phyloP scores from a whole-genome alignment of 768 basidiomycete species.

The Naganishia randhawae region DNA sequence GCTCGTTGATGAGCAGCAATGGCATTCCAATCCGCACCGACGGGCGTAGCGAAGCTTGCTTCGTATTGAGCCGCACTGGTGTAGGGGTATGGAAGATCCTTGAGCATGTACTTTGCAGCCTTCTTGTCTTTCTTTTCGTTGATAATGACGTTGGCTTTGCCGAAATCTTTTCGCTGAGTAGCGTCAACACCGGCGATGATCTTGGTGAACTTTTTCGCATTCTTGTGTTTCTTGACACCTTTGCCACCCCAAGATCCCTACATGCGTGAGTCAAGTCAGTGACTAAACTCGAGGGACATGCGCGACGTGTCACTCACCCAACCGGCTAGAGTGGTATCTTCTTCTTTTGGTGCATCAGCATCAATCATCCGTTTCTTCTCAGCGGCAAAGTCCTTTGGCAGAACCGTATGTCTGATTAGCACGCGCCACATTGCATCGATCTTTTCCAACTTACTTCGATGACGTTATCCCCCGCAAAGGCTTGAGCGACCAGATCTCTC shows the following conservation, averaged over 20 bases:
- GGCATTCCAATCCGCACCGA: conserved; percentile 93
- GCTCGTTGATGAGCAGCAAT: conserved; percentile 59
- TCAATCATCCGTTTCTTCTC: conserved; percentile 77
- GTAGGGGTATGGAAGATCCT: conserved; percentile 90
- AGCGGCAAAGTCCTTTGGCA: conserved; percentile 71
- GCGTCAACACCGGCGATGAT: conserved; percentile 78
- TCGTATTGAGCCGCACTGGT: conserved; percentile 91
- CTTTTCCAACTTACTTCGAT: conserved; percentile 62
- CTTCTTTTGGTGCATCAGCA: conserved; percentile 76
- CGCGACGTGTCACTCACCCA: conserved; percentile 64
- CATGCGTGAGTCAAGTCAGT: conserved; percentile 51
- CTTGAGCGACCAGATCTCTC: conserved; percentile 83
- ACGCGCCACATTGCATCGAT: background rate
- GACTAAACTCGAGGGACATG: background rate
- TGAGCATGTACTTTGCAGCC: conserved; percentile 78
- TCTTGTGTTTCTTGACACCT: conserved; percentile 59
- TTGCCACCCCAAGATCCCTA: conserved; percentile 81
- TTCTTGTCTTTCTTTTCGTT: conserved; percentile 95
- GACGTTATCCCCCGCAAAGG: conserved; percentile 96
- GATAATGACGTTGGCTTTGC: conserved; percentile 84
- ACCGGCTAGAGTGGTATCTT: conserved; percentile 86
- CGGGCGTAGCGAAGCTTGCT: conserved; percentile 69
- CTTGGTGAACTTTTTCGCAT: conserved; percentile 65
- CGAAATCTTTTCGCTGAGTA: conserved; percentile 72
- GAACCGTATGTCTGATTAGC: background rate